Percentiles rank a stretch among this genome's conserved stretches.
Conservation (phyloP, 202 grass and related monocot species). For the Panicum virgatum region DNA sequence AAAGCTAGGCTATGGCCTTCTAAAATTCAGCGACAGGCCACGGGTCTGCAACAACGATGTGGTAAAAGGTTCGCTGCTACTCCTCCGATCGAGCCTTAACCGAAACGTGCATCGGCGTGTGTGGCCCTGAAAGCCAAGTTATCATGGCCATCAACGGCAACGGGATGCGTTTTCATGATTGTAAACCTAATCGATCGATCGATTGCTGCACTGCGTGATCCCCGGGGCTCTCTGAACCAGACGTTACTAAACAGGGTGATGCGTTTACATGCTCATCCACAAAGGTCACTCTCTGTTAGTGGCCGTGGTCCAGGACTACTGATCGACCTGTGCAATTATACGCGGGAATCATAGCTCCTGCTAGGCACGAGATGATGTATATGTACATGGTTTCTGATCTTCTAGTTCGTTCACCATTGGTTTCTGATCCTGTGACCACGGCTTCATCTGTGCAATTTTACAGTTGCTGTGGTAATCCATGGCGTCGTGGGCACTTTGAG, state of each 20-base stretch:
- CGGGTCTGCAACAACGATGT: background rate
- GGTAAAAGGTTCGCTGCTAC: conserved; percentile 10
- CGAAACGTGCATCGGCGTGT: conserved; percentile 38
- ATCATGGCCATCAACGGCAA: conserved; percentile 32
- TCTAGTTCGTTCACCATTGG: background rate
- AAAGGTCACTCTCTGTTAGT: background rate
- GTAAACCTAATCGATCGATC: conserved; percentile 10
- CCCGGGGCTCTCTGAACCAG: background rate
- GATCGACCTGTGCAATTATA: background rate
- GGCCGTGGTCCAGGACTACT: background rate
- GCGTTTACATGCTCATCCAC: background rate
- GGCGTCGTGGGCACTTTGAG: background rate
- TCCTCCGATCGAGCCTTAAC: conserved; percentile 21
- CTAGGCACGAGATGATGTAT: background rate
- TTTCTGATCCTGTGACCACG: background rate
- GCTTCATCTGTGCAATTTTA: background rate
- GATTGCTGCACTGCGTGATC: background rate
- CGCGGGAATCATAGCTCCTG: background rate
- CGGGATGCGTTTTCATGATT: conserved; percentile 14
- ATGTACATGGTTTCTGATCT: background rate
- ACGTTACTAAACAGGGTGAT: background rate
- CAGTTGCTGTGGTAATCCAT: background rate
- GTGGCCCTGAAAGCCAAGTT: conserved; percentile 38
- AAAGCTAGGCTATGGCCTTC: background rate
- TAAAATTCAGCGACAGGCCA: background rate